These are phyloP conservation scores for Pleurotus eryngii DNA, from an alignment of 768 basidiomycete genomes.

Conservation along the genomic window DNA sequence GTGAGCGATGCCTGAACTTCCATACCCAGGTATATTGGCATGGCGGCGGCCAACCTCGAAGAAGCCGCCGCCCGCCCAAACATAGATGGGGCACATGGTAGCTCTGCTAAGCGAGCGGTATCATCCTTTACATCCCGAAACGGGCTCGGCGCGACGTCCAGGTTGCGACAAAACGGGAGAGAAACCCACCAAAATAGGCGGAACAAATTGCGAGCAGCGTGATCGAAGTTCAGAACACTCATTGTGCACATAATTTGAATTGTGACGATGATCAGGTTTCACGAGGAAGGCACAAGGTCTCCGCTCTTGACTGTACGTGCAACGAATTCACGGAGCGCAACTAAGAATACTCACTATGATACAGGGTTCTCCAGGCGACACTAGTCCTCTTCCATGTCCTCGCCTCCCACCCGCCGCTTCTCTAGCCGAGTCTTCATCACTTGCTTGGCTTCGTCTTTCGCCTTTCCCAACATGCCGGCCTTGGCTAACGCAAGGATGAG, in stretches of 20 bases:
- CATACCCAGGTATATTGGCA: neutral
- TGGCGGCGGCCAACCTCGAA: conserved; percentile 1
- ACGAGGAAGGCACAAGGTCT: too few species aligned
- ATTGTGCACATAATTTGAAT: too few species aligned
- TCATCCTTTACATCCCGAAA: neutral
- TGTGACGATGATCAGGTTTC: too few species aligned
- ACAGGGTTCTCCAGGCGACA: neutral
- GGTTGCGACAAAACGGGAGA: neutral
- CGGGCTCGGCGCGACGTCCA: too few species aligned
- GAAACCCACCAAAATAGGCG: neutral
- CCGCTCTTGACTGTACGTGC: too few species aligned
- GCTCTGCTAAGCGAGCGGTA: conserved; percentile 2
- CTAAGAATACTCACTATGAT: neutral
- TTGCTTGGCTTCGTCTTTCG: conserved; percentile 42
- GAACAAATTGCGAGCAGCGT: too few species aligned
- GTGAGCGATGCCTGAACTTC: neutral
- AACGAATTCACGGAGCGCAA: too few species aligned
- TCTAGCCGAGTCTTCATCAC: conserved; percentile 45
- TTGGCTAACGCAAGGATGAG: conserved; percentile 73
- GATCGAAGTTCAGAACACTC: too few species aligned
- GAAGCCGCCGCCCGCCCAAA: neutral
- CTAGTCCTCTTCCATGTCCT: conserved; percentile 47
- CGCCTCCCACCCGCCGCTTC: conserved; percentile 40
- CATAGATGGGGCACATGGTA: conserved; percentile 3
- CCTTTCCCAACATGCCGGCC: conserved; percentile 55